Conservation (phyloP, 2,329 filamentous ascomycete genomes). For the Eurotiales sp. region DNA sequence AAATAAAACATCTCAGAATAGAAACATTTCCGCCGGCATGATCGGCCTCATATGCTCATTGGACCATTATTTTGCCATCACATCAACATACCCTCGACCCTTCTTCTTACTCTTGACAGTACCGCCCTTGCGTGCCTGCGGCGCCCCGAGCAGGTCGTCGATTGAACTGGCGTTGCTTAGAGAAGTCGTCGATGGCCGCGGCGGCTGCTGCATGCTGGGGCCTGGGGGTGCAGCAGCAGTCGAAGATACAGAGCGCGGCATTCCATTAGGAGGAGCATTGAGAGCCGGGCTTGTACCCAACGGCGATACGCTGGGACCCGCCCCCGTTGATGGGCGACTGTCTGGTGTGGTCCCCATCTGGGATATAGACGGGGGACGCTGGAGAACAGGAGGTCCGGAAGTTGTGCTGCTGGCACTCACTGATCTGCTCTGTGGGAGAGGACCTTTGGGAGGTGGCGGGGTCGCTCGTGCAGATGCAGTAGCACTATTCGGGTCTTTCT, state of each 20-base stretch:
- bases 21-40: too few species aligned
- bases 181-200: conserved; percentile 69
- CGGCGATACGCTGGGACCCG: conserved; percentile 24
- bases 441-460: conserved; percentile 71
- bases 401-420: conserved; percentile 54
- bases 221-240: conserved; percentile 34
- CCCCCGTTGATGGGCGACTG: conserved; percentile 31
- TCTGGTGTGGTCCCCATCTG: conserved; percentile 14
- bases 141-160: conserved; percentile 81
- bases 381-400: conserved; percentile 30
- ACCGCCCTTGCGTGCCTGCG: conserved; percentile 62
- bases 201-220: conserved; percentile 44
- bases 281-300: conserved; percentile 32
- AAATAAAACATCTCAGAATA: not conserved
- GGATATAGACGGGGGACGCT: conserved; percentile 14
- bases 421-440: conserved; percentile 47
- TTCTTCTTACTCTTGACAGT: conserved; percentile 71
- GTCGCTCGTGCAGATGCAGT: conserved; percentile 58
- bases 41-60: too few species aligned
- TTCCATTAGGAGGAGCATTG: conserved; percentile 15
- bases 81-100: conserved; percentile 86
- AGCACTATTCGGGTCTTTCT: conserved; percentile 70
- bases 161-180: conserved; percentile 93
- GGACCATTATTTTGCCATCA: conserved; percentile 69
- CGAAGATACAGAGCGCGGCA: conserved; percentile 33